Base-by-base conservation (phyloP, 495 filamentous ascomycete species). In the Penicillium tannophilum region DNA sequence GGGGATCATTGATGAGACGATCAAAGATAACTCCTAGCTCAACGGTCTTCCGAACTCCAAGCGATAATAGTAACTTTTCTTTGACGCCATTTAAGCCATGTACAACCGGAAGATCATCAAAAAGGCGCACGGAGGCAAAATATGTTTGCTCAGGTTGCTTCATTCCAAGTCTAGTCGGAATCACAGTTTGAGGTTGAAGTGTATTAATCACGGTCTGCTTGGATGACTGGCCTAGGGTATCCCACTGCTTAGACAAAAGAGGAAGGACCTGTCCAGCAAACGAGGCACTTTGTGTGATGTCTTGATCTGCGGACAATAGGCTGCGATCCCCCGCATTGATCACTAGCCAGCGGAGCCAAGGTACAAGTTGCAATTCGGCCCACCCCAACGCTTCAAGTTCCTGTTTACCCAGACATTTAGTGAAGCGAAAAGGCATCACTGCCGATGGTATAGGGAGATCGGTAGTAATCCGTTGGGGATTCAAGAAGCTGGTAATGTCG, bases 121-220 rank as follows among this genome's bases (percentile, higher is more conserved):
- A 99, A 8, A 98, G 77, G 63, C 90, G 93, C 20, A 98, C 95
- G 14, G 84, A 87, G n/a, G 87, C 83, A 67, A 99, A 97, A 71
- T 97, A 99, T 0, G 95, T 86, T 61, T 98, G 92, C 12, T 75
- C 73, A 20, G 95, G 95, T 65, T 84, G 88, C 62, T 81, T 90
- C 93, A 98, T 93, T 10, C 95, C 95, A 60, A 87, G 71, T 66
- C 88, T 97, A 0, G 95, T 98, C 0, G 95, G 95, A 58, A 99
- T 93, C 26, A 94, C 82, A 4, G 90, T 87, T 31, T 87, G 79
- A 24, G 80, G 76, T 43, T 83, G 79, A 10, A 98, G 74, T 8
- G 89, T 70, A 11, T 79, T 74, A 16, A 84, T 67, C 14, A 96
- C 73, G 14, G 82, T 85, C 17, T 82, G 77, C 68, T 89, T 95